These are phyloP conservation scores for Boletus vermiculosoides DNA, from an alignment of 768 basidiomycete genomes.

Conservation along the genomic window DNA sequence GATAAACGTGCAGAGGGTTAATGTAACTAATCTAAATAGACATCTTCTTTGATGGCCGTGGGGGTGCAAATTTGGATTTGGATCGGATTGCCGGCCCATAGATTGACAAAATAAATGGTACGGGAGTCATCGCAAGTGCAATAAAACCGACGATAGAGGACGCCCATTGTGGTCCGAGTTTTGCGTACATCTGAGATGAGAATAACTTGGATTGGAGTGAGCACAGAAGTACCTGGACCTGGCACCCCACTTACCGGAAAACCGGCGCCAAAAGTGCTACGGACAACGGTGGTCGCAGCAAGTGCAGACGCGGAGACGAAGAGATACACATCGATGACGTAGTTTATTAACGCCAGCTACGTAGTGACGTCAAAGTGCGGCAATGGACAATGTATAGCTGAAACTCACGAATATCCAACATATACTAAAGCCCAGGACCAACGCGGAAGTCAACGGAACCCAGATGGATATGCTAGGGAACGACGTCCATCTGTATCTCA, in stretches of 20 bases:
- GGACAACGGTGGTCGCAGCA: slow-evolving; percentile 50
- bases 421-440: slow-evolving; percentile 51
- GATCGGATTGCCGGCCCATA: slow-evolving; percentile 44
- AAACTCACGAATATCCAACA: slow-evolving; percentile 53
- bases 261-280: slow-evolving; percentile 52
- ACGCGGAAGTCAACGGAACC: slow-evolving; percentile 52
- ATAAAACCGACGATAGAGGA: slow-evolving; percentile 55
- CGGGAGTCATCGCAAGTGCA: slow-evolving; percentile 51
- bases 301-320: slow-evolving; percentile 56
- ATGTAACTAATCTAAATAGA: slow-evolving; percentile 5
- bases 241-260: slow-evolving; percentile 36
- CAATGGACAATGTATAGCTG: neutral
- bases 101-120: slow-evolving; percentile 46
- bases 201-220: slow-evolving; percentile 38
- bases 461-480: slow-evolving; percentile 50
- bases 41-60: slow-evolving; percentile 13
- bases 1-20: neutral
- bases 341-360: slow-evolving; percentile 55
- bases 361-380: neutral
- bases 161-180: slow-evolving; percentile 54
- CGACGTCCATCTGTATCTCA: slow-evolving; percentile 52
- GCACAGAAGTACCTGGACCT: neutral
- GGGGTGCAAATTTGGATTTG: slow-evolving; percentile 44
- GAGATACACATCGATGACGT: slow-evolving; percentile 61
- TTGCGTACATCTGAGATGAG: slow-evolving; percentile 52